Percentiles rank a stretch among this genome's conserved stretches.
These are phyloP conservation scores for Parathielavia appendiculata DNA, from an alignment of 495 filamentous ascomycete species.

Conservation along the genomic window DNA sequence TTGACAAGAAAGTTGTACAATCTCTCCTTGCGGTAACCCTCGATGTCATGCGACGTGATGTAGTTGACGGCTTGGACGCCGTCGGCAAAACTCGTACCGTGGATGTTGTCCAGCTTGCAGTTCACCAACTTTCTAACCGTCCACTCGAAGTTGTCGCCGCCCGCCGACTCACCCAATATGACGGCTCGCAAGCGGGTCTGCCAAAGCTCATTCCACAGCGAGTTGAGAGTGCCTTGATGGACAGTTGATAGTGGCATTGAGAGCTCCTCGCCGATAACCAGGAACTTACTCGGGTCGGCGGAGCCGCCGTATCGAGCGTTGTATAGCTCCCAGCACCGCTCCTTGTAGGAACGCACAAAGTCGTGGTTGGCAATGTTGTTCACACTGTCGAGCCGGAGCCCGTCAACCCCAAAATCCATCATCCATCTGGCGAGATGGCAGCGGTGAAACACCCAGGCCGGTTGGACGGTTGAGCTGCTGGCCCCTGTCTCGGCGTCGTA, in stretches of 20 bases:
- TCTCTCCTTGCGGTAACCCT: conserved; percentile 28
- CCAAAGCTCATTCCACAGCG: conserved; percentile 33
- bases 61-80: conserved; percentile 33
- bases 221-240: conserved; percentile 21
- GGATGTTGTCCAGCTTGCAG: conserved; percentile 25
- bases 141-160: conserved; percentile 28
- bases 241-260: conserved; percentile 27
- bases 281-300: conserved; percentile 25
- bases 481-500: conserved; percentile 27
- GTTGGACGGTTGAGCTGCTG: conserved; percentile 14
- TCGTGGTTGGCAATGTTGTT: conserved; percentile 34
- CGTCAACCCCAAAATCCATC: conserved; percentile 29
- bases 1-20: conserved; percentile 29
- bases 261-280: conserved; percentile 34
- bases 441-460: conserved; percentile 29
- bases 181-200: conserved; percentile 23
- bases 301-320: conserved; percentile 12
- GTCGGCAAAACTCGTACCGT: conserved; percentile 23
- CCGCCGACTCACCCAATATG: conserved; percentile 20
- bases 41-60: conserved; percentile 33
- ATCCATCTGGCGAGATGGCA: conserved; percentile 32
- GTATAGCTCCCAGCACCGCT: conserved; percentile 28
- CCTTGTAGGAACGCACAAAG: conserved; percentile 29
- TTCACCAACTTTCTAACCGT: conserved; percentile 30
- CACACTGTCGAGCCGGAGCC: conserved; percentile 32